A percentile compares a stretch with the other conserved stretches of the same genome.
phyloP scores from a whole-genome alignment of 2,329 filamentous ascomycete genomes.

The Thyridium curvatum region DNA sequence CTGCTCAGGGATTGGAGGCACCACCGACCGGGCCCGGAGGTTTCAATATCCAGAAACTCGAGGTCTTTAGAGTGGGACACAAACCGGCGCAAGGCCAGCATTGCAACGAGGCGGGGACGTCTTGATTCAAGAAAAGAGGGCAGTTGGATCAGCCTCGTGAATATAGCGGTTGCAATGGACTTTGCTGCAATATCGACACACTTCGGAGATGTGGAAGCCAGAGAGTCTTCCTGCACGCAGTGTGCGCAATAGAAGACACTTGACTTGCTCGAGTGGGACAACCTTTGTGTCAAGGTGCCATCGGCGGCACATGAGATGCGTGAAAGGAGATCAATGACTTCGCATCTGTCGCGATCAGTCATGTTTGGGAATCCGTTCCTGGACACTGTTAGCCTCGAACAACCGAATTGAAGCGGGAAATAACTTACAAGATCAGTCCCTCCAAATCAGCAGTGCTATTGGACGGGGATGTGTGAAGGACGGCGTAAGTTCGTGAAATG shows the following conservation, averaged over 20 bases:
- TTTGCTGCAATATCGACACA: conserved; percentile 19
- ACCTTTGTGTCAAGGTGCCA: conserved; percentile 27
- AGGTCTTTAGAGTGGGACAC: conserved; percentile 58
- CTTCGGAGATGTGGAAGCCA: not conserved
- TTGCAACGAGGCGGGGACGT: conserved; percentile 61
- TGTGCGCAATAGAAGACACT: not conserved
- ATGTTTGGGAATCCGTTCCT: conserved; percentile 12
- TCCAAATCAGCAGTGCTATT: not conserved
- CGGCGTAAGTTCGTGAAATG: too few species aligned
- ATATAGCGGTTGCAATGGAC: conserved; percentile 33
- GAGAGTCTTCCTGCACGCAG: too few species aligned
- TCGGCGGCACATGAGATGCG: conserved; percentile 50
- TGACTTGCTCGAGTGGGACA: conserved; percentile 10
- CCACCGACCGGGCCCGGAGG: conserved; percentile 68
- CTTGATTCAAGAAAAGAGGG: conserved; percentile 45
- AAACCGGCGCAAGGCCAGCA: conserved; percentile 64
- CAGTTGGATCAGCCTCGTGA: conserved; percentile 38
- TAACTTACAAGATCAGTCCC: conserved; percentile 1
- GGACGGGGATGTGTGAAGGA: not conserved
- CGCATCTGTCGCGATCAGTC: conserved; percentile 13
- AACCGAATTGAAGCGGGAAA: too few species aligned
- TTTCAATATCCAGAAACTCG: conserved; percentile 59
- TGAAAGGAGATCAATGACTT: conserved; percentile 39
- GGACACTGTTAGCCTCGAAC: not conserved
- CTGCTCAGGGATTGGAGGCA: conserved; percentile 77